Conservation (phyloP, 2,329 filamentous ascomycete genomes). For the Passalora sequoiae region DNA sequence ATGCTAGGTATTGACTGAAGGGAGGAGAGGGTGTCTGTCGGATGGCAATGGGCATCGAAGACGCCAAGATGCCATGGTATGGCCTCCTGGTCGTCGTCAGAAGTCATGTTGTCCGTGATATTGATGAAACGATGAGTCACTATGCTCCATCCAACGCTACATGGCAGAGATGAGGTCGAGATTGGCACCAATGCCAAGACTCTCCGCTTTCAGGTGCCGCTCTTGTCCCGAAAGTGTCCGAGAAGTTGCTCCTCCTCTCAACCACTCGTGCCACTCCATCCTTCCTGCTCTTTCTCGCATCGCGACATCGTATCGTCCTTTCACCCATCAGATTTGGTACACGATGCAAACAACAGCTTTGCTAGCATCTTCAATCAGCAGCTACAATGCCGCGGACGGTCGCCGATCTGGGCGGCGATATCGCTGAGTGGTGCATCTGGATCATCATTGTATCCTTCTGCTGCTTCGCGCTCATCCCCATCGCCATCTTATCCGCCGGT, state of each 20-base stretch:
- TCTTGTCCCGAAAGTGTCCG: too few relatives aligned
- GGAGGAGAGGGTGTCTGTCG: slow-evolving; percentile 68
- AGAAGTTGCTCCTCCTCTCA: not conserved
- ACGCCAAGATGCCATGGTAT: slow-evolving; percentile 68
- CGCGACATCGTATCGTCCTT: too few relatives aligned
- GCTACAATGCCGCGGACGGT: not conserved
- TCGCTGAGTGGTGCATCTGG: not conserved
- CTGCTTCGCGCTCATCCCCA: not conserved
- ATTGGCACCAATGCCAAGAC: too few relatives aligned
- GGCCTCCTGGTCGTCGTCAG: slow-evolving; percentile 12
- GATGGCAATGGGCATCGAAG: slow-evolving; percentile 78
- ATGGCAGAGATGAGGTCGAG: slow-evolving; percentile 1
- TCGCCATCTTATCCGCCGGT: not conserved
- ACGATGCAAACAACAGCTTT: not conserved
- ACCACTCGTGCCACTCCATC: too few relatives aligned
- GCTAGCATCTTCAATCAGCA: not conserved
- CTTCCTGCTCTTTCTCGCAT: not conserved
- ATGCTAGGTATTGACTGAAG: slow-evolving; percentile 57
- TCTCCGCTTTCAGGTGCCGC: too few relatives aligned
- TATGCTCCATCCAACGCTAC: too few relatives aligned
- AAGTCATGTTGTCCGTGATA: slow-evolving; percentile 15
- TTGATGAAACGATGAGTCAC: not conserved
- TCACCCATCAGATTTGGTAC: too few relatives aligned
- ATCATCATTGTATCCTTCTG: not conserved
- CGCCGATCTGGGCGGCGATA: not conserved